Conservation (phyloP, 2,329 filamentous ascomycete species). For the Purpureocillium lavendulum region DNA sequence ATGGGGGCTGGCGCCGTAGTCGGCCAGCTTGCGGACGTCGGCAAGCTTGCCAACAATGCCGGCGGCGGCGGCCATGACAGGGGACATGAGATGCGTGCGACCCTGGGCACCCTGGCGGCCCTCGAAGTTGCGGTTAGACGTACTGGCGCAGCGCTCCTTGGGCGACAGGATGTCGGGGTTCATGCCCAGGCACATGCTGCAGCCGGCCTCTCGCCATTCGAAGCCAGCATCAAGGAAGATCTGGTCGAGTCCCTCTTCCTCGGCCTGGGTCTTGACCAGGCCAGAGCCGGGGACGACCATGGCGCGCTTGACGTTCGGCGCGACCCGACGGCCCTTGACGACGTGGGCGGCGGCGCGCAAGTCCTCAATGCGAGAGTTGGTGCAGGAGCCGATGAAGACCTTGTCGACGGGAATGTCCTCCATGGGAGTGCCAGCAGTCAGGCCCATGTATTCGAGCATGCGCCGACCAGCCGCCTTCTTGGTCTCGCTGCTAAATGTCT, state of each 20-base stretch:
- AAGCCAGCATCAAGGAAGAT: conserved; percentile 90
- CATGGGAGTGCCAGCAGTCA: conserved; percentile 79
- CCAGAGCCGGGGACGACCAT: conserved; percentile 97
- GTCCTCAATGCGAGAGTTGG: conserved; percentile 95
- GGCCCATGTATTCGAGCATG: conserved; percentile 93
- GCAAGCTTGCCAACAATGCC: conserved; percentile 85
- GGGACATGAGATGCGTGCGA: conserved; percentile 92
- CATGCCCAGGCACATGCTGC: conserved; percentile 99
- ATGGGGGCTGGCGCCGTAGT: conserved; percentile 50
- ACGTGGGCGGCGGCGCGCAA: conserved; percentile 78
- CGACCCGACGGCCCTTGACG: conserved; percentile 80
- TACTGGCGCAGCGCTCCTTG: conserved; percentile 87
- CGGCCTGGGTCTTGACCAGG: conserved; percentile 84
- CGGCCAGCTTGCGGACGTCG: conserved; percentile 75
- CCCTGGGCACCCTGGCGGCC: conserved; percentile 88
- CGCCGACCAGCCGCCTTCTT: conserved; percentile 75
- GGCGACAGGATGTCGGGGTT: conserved; percentile 95
- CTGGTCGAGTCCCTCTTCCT: conserved; percentile 85
- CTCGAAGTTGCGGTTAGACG: conserved; percentile 96
- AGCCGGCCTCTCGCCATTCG: conserved; percentile 96
- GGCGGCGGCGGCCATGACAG: conserved; percentile 89
- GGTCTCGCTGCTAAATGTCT: conserved; percentile 70
- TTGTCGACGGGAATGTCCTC: conserved; percentile 91
- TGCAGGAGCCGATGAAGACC: conserved; percentile 97
- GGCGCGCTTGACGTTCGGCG: conserved; percentile 81